phyloP scores from a whole-genome alignment of 2,329 filamentous ascomycete species.

The Cladophialophora bantiana region DNA sequence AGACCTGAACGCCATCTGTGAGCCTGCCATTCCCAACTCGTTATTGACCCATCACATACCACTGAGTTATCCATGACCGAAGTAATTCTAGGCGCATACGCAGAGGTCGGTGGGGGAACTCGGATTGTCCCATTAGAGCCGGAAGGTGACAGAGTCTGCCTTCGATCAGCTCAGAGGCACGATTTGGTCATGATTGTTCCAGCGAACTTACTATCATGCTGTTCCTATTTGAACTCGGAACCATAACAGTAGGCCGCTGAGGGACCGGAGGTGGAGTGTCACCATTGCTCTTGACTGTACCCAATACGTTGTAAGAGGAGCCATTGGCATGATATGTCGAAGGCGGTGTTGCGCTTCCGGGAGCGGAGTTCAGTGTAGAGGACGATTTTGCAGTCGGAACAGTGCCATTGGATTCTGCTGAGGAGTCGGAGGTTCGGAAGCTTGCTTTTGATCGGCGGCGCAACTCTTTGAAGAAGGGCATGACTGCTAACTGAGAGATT shows the following conservation, averaged over 20 bases:
- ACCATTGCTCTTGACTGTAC: slow-evolving; percentile 59
- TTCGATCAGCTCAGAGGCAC: neutral
- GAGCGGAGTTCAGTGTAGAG: slow-evolving; percentile 66
- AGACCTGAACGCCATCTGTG: slow-evolving; percentile 65
- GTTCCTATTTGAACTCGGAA: slow-evolving; percentile 51
- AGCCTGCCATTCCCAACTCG: slow-evolving; percentile 8
- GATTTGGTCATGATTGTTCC: too few relatives aligned
- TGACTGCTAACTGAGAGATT: slow-evolving; percentile 36
- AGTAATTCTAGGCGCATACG: slow-evolving; percentile 79
- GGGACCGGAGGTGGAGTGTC: slow-evolving; percentile 54
- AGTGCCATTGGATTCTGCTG: slow-evolving; percentile 66
- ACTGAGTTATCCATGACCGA: slow-evolving; percentile 84
- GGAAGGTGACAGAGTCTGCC: slow-evolving; percentile 44
- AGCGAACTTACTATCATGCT: slow-evolving; percentile 50
- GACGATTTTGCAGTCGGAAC: slow-evolving; percentile 69
- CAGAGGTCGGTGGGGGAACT: slow-evolving; percentile 69
- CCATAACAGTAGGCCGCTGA: slow-evolving; percentile 55
- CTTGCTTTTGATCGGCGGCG: slow-evolving; percentile 78
- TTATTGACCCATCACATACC: slow-evolving; percentile 62
- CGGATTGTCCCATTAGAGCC: slow-evolving; percentile 46
- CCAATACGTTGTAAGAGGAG: slow-evolving; percentile 67
- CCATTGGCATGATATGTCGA: slow-evolving; percentile 73
- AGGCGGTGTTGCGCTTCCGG: slow-evolving; percentile 75
- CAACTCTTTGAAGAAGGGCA: slow-evolving; percentile 76
- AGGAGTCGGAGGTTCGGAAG: slow-evolving; percentile 71